phyloP scores from a whole-genome alignment of 1,139 yeast genomes.

The Meyerozyma smithsonii region DNA sequence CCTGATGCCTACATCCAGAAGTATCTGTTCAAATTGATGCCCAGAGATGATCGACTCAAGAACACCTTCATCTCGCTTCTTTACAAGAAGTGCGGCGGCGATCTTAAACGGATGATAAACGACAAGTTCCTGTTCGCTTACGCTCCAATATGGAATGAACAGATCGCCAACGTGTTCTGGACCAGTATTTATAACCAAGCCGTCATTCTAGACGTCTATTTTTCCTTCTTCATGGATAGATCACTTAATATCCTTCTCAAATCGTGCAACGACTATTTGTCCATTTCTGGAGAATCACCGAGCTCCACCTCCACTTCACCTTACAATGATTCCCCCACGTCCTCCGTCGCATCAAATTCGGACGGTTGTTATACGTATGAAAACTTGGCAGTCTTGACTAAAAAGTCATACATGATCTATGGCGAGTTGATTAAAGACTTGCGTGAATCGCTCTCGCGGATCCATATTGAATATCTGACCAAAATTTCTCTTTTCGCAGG shows the following conservation, averaged over 20 bases:
- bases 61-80: background rate
- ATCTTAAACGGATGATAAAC: slow-evolving; percentile 15
- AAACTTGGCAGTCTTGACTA: slow-evolving; percentile 27
- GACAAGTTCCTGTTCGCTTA: slow-evolving; percentile 14
- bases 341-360: slow-evolving; percentile 6
- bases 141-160: slow-evolving; percentile 26
- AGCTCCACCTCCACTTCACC: slow-evolving; percentile 7
- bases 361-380: slow-evolving; percentile 20
- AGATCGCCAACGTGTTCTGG: slow-evolving; percentile 24
- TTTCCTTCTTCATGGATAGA: slow-evolving; percentile 35
- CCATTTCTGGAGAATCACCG: slow-evolving; percentile 14
- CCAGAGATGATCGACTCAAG: background rate
- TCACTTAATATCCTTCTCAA: slow-evolving; percentile 31
- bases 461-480: slow-evolving; percentile 34
- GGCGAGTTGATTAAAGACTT: slow-evolving; percentile 32
- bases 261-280: slow-evolving; percentile 19
- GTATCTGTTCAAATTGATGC: background rate
- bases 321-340: background rate
- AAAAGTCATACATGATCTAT: slow-evolving; percentile 31
- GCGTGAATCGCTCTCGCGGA: slow-evolving; percentile 25
- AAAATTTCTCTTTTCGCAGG: slow-evolving; percentile 35
- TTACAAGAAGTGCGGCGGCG: slow-evolving; percentile 3
- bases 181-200: slow-evolving; percentile 24
- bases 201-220: slow-evolving; percentile 23
- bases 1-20: background rate